Evolutionary conservation across 1,139 yeast species (phyloP), one percentile per base, ranked within the genome.

Genomic region (Blastobotrys aristatus): DNA sequence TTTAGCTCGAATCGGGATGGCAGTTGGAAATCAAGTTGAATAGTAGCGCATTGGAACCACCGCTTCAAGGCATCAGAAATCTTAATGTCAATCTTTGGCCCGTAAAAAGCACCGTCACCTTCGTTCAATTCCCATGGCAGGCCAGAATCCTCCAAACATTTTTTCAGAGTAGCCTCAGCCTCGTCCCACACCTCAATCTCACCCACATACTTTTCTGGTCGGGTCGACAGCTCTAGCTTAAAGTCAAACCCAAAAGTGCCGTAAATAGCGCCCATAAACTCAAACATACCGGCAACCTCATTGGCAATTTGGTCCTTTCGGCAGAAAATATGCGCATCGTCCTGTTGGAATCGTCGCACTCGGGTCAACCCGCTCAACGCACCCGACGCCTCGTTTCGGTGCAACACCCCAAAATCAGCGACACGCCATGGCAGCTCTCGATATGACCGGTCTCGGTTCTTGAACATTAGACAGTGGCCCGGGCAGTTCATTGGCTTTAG

Each of bases 401-500:
- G 97, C 60, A 92, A 75, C 44, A 90, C 95, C 64, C 96, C 95
- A 67, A 92, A 89, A 68, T 92, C 98, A 56, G 96, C 94, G 68
- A 86, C 89, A 73, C 97, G 82, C 82, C 95, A 80, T 54, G 98
- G 98, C 67, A 92, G 74, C 65, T 92, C 97, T 63, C 95, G 80
- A 71, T 89, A 88, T 2, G 96, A 86, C 68, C 96, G 82, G 65
- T 87, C 95, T 65, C 92, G 81, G 47, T 89, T 71, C 62, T 84
- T 83, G 73, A 86, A 92, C 64, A 92, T 76, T 55, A 92, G 67
- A 74, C 97, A 90, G 69, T 92, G 98, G 44, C 97, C 97, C 17
- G 98, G 98, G 72, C 97, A 90, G 73, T 92, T 92, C 98, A 92
- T 92, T 58, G 98, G 97, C 68, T 92, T 92, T 56, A 92, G 78